These are phyloP conservation scores for Talaromyces atroroseus DNA, from an alignment of 2,329 filamentous ascomycete species.

Conservation along the genomic window DNA sequence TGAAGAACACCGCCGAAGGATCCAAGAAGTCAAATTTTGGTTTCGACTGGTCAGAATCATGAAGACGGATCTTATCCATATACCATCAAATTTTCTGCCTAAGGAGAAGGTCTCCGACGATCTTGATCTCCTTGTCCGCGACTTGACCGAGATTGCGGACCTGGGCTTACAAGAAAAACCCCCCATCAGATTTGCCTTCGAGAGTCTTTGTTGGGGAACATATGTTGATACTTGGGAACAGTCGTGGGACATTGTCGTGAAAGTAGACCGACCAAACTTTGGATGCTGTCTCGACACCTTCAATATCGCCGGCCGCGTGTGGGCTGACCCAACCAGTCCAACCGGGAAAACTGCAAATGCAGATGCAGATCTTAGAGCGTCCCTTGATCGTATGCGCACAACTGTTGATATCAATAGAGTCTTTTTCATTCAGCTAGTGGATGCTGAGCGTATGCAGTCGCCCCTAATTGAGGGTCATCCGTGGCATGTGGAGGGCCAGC, in stretches of 20 bases:
- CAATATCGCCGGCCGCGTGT: slow-evolving; percentile 66
- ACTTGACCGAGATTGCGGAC: slow-evolving; percentile 62
- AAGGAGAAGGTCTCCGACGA: slow-evolving; percentile 34
- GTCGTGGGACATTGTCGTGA: slow-evolving; percentile 62
- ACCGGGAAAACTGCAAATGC: slow-evolving; percentile 24
- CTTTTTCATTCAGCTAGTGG: slow-evolving; percentile 69
- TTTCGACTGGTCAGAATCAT: slow-evolving; percentile 57
- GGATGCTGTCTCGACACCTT: slow-evolving; percentile 72
- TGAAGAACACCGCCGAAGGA: slow-evolving; percentile 42
- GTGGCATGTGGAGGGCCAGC: slow-evolving; percentile 54
- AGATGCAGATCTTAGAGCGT: slow-evolving; percentile 50
- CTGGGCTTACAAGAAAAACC: slow-evolving; percentile 54
- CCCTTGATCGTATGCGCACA: slow-evolving; percentile 49
- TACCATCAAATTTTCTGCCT: slow-evolving; percentile 64
- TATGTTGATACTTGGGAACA: slow-evolving; percentile 64
- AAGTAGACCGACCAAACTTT: slow-evolving; percentile 64
- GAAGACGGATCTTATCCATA: slow-evolving; percentile 59
- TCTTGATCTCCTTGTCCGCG: slow-evolving; percentile 52
- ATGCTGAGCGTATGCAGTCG: slow-evolving; percentile 56
- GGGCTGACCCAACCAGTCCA: slow-evolving; percentile 57
- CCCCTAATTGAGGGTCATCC: slow-evolving; percentile 55
- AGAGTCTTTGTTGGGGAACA: slow-evolving; percentile 66
- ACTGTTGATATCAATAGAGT: slow-evolving; percentile 58
- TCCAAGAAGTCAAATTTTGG: slow-evolving; percentile 58
- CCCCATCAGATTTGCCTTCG: slow-evolving; percentile 64